Conservation (phyloP, 805 yeast genomes). For the Teunomyces barrocoloradensis region DNA sequence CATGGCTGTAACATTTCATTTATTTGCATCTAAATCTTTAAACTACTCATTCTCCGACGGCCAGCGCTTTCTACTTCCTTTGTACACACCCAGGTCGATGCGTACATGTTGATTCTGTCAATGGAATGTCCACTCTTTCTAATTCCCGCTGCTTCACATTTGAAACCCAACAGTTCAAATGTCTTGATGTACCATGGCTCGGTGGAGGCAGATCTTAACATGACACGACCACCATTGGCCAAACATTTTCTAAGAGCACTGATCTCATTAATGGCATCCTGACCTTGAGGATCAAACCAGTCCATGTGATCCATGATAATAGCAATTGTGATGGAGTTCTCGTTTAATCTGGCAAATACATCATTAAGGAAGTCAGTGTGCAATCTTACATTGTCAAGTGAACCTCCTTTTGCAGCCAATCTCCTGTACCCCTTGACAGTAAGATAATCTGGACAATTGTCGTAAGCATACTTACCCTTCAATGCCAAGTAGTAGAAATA, state of each 20-base stretch:
- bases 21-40: conserved; percentile 25
- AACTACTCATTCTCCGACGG: conserved; percentile 49
- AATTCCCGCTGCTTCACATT: conserved; percentile 66
- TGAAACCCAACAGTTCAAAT: conserved; percentile 67
- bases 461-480: conserved; percentile 55
- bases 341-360: conserved; percentile 64
- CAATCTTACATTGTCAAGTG: conserved; percentile 67
- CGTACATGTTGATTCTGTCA: conserved; percentile 84
- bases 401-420: conserved; percentile 42
- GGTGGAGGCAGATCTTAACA: conserved; percentile 71
- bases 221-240: conserved; percentile 66
- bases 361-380: conserved; percentile 80
- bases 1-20: neutral
- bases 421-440: conserved; percentile 55
- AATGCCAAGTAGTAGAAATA: conserved; percentile 74
- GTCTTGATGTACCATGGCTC: conserved; percentile 75
- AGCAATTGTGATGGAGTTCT: conserved; percentile 67
- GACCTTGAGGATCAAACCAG: conserved; percentile 72
- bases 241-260: conserved; percentile 61
- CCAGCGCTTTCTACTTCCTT: conserved; percentile 30
- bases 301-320: conserved; percentile 92
- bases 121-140: conserved; percentile 63
- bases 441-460: conserved; percentile 76
- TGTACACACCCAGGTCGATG: conserved; percentile 83
- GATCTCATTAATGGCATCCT: conserved; percentile 66